Conservation (phyloP, 306 rosid genomes). For the Clitoria ternatea region DNA sequence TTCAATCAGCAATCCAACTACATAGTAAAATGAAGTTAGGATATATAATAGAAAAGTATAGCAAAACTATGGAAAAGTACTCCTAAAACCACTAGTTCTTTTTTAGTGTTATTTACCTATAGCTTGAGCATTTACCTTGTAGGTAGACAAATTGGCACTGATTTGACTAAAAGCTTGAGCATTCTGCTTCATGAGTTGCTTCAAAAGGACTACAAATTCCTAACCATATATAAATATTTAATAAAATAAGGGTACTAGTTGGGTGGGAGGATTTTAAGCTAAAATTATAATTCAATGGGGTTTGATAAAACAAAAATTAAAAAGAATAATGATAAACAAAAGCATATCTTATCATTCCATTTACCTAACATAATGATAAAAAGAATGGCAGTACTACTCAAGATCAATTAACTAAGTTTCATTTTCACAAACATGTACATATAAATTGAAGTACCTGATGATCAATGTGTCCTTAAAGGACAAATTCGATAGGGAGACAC, state of each 20-base stretch:
- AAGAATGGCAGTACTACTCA: too few relatives aligned
- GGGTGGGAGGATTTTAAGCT: background rate
- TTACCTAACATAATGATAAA: background rate
- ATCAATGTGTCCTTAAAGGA: constrained; percentile 91
- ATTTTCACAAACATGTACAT: background rate
- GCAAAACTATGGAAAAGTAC: too few relatives aligned
- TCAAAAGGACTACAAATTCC: constrained; percentile 66
- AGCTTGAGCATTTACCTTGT: constrained; percentile 68
- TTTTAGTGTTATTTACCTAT: too few relatives aligned
- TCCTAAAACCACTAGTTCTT: too few relatives aligned
- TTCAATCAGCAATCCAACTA: too few relatives aligned
- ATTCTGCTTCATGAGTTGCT: constrained; percentile 84
- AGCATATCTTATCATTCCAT: background rate
- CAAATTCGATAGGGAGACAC: constrained; percentile 96
- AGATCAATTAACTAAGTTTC: constrained; percentile 1
- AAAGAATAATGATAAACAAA: background rate
- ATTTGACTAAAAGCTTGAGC: constrained; percentile 79
- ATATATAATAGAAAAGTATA: too few relatives aligned
- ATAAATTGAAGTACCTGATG: constrained; percentile 66
- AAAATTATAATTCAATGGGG: background rate
- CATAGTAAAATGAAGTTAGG: too few relatives aligned
- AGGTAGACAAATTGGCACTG: constrained; percentile 59
- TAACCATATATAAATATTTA: constrained; percentile 30
- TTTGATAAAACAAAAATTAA: background rate
- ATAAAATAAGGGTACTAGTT: constrained; percentile 16